Evolutionary conservation across 192 early-diverging fungal species (phyloP).

Genomic region (Umbelopsis vinacea): DNA sequence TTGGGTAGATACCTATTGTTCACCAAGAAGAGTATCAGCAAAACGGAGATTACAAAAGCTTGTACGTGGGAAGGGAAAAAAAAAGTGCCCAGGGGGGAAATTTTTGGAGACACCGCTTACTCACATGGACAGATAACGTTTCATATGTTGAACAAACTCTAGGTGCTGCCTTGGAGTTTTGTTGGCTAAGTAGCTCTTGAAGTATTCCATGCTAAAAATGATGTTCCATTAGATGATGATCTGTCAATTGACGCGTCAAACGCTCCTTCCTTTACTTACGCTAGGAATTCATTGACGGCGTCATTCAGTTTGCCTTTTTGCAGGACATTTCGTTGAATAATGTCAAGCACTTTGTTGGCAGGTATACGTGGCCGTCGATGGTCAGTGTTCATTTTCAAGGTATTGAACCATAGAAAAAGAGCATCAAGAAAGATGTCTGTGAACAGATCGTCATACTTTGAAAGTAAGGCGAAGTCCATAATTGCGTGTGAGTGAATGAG

Average conservation of each 20-base stretch:
- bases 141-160: conserved; percentile 50
- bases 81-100: background rate
- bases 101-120: background rate
- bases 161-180: conserved; percentile 38
- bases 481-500: background rate
- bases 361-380: conserved; percentile 33
- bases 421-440: conserved; percentile 53
- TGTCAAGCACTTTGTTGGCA: conserved; percentile 34
- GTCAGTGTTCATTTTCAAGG: conserved; percentile 53
- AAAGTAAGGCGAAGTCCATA: conserved; percentile 55
- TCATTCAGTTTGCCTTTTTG: conserved; percentile 38
- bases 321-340: conserved; percentile 48
- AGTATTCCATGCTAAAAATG: conserved; percentile 41
- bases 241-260: background rate
- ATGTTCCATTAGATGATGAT: background rate
- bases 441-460: conserved; percentile 55
- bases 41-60: conserved; percentile 14
- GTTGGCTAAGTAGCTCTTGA: conserved; percentile 36
- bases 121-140: conserved; percentile 45
- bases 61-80: conserved; percentile 14
- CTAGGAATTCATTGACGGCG: conserved; percentile 47
- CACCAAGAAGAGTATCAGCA: background rate
- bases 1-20: conserved; percentile 50
- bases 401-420: conserved; percentile 54
- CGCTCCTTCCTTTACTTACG: conserved; percentile 30